These are phyloP conservation scores for Candida verbasci DNA, from an alignment of 805 yeast species.

Conservation along the genomic window DNA sequence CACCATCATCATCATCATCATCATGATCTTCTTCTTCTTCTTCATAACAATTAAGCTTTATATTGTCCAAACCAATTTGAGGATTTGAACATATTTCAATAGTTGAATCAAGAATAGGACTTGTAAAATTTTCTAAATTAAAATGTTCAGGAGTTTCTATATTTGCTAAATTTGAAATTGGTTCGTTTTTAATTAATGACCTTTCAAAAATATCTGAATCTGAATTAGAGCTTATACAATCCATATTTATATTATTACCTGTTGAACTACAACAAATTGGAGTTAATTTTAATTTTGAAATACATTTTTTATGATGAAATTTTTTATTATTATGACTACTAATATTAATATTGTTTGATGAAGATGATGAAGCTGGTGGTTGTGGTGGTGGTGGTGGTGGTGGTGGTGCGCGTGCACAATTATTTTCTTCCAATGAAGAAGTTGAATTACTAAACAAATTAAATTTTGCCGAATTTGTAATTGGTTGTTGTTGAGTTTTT, in stretches of 20 bases:
- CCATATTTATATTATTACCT: too few relatives aligned
- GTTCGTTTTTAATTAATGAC: constrained; percentile 2
- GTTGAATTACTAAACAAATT: not conserved
- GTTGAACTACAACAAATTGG: constrained; percentile 2
- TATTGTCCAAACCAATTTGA: constrained; percentile 16
- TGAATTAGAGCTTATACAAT: too few relatives aligned
- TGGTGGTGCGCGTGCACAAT: too few relatives aligned
- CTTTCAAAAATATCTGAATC: constrained; percentile 13
- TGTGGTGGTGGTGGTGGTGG: too few relatives aligned
- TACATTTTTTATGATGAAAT: not conserved
- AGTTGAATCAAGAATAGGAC: constrained; percentile 28
- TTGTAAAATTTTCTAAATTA: constrained; percentile 24
- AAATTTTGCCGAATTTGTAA: too few relatives aligned
- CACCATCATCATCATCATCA: not conserved
- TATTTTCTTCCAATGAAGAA: too few relatives aligned
- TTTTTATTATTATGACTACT: too few relatives aligned
- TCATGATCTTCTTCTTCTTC: constrained; percentile 6
- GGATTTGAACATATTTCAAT: constrained; percentile 28
- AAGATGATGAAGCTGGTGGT: not conserved
- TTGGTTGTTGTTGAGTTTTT: not conserved
- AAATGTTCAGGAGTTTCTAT: constrained; percentile 19
- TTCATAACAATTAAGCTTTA: constrained; percentile 14
- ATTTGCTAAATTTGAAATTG: constrained; percentile 5
- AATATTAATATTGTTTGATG: not conserved
- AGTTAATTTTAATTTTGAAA: not conserved